Evolutionary conservation across 2,329 filamentous ascomycete species (phyloP), one percentile per base, ranked within the genome.

Genomic region (Colletotrichum tabaci): DNA sequence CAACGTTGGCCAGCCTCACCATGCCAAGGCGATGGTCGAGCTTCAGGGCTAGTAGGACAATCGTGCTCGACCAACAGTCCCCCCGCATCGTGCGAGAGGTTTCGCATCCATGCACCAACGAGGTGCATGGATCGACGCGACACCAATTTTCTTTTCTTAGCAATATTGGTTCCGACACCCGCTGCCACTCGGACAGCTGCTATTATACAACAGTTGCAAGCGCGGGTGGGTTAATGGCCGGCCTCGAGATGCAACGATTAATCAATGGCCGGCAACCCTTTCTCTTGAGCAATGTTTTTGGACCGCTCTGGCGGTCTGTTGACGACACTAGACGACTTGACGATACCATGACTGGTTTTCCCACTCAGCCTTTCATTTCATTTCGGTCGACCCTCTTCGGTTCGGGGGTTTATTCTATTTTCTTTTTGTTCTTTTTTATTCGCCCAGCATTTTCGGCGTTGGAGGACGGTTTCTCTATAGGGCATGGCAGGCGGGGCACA

Each of bases 311-410:
- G 61, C 52, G 70, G 66, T 66, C 60, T 61, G 58, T 65, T 72
- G 44, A 72, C 52, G 70, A 74, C 61, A 63, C 52, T 69, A 66
- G 64, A 74, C 66, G 72, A 74, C 65, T 68, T 74, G 52, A 74
- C 66, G 72, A 74, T 69, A 74, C 67, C 69, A 74, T 62, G 72
- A 74, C 56, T 66, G 52, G 61, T 69, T 73, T 73, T 50, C 58
- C 8, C 49, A 49, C 61, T 55, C 44, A 47, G 53, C 57, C 62
- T 67, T 66, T 66, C 38, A 61, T 70, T 65, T 70, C 66, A 40
- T 71, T 69, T 60, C 42, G 57, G 50, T 63, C 61, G 61, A 62
- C 66, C 49, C 46, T 47, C 40, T 66, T 61, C 50, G 46, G 46
- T 65, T 68, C 65, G 58, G 35, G n/a, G 26, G 35, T 30, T 38